Evolutionary conservation across 1,139 yeast genomes (phyloP), one percentile per base, ranked within the genome.

Genomic region (Candida sojae): DNA sequence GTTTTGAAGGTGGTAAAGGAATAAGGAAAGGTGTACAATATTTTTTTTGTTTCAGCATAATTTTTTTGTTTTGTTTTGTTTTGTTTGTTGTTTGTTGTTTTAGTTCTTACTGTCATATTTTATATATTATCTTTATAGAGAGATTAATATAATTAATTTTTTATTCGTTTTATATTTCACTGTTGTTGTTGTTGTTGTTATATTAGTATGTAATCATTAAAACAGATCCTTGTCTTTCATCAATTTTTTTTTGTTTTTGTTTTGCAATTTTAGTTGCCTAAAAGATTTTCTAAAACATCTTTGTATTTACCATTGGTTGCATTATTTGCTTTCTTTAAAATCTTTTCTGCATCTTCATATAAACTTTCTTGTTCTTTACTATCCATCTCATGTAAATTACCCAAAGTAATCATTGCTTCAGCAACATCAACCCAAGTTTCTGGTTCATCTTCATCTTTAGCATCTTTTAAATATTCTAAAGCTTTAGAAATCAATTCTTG

Each of bases 361-460:
- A 77, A 68, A 11, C 71, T 58, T 51, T 84, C 87, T 66, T 89
- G 96, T 42, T 84, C 84, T 34, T 70, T 67, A 46, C 87, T 77
- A 35, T 86, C 91, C 39, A 80, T 68, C 9, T 83, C 87, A 54
- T 79, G 73, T 49, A 90, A 63, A 60, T 91, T 91, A 8, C 92
- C 97, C 56, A 88, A 70, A 11, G 86, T 80, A 34, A 92, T 88
- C 61, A 82, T 75, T 1, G 96, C 92, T 64, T 93, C 98, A 2
- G 97, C 97, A 40, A 87, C 71, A 55, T 80, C 80, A 6, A 84
- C 96, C 87, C 93, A 86, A 7, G 86, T 75, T 50, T 85, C 86
- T 0, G 96, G 96, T 35, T 86, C 89, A 45, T 85, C 89, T 30
- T 82, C 83, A 46, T 83, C 82, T 62, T 84, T 82, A 0, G 91